Percentiles rank a stretch among this genome's conserved stretches.
Evolutionary conservation across 2,329 filamentous ascomycete genomes (phyloP).

Genomic region (Cladosporium sp.): DNA sequence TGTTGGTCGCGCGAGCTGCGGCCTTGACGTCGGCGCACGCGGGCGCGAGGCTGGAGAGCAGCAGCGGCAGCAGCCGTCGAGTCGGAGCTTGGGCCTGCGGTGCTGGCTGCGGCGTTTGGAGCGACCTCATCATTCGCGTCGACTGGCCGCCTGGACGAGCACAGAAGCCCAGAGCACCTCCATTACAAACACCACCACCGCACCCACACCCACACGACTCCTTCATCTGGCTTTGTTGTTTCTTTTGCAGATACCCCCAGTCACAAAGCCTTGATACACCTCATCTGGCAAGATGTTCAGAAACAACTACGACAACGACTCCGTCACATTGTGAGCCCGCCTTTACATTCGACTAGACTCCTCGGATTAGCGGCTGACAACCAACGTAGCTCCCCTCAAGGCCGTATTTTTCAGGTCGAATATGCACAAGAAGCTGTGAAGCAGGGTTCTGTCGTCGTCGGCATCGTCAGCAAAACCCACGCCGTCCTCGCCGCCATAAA

Average conservation of each 20-base stretch:
- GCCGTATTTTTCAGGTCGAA: slow-evolving; percentile 98
- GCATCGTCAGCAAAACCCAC: slow-evolving; percentile 96
- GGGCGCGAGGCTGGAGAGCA: slow-evolving; percentile 12
- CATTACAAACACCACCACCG: background rate
- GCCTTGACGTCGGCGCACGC: slow-evolving; percentile 13
- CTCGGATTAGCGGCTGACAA: background rate
- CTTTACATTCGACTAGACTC: background rate
- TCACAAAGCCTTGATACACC: slow-evolving; percentile 9
- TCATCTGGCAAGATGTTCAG: slow-evolving; percentile 71
- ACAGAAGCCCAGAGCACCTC: background rate
- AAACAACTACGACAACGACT: slow-evolving; percentile 99
- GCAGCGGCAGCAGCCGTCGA: background rate
- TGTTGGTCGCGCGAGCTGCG: background rate
- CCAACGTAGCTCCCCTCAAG: slow-evolving; percentile 83
- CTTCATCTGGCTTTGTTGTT: background rate
- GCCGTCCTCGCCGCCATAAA: slow-evolving; percentile 93
- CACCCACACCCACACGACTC: slow-evolving; percentile 11
- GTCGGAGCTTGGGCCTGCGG: background rate
- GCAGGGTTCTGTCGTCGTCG: slow-evolving; percentile 96
- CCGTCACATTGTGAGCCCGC: slow-evolving; percentile 84
- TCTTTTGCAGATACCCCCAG: background rate
- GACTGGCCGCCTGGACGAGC: slow-evolving; percentile 7
- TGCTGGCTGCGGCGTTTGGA: background rate
- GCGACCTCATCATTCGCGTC: slow-evolving; percentile 13
- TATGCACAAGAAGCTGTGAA: slow-evolving; percentile 98